Evolutionary conservation across 768 basidiomycete species (phyloP), one percentile per base, ranked within the genome.

Genomic region (Paxillus rubicundulus): DNA sequence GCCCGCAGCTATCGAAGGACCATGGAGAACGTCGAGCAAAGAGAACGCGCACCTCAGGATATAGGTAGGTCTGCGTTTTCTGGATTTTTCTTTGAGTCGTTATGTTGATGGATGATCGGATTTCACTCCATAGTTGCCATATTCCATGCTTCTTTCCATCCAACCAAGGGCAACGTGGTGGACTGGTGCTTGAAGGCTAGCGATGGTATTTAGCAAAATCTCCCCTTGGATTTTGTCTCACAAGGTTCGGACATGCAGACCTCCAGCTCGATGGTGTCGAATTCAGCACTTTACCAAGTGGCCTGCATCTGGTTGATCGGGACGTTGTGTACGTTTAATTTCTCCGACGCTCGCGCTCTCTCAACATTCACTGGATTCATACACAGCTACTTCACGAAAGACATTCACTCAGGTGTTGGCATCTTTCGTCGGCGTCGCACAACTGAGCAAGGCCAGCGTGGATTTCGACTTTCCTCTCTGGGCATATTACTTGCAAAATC

Each of bases 111-210:
- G 2, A 20, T 30, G 30, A 1, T 40, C 20, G 5, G 33, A 18
- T 21, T 33, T 28, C 13, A 34, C 21, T 16, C 5, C 16, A 5
- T 33, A 91, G 89, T 89, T 62, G 87, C 89, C 10, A 86, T 91
- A 65, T 92, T 91, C 56, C 89, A 92, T 69, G 78, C 85, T 16
- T 89, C 88, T 6, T 92, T 92, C 61, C 90, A 92, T 70, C 86
- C 88, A 1, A 92, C 89, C 18, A 79, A 81, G 57, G 90, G 90
- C 13, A 91, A 90, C 65, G 66, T 84, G 13, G 74, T 92, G 13
- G 89, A 92, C 68, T 92, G 91, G 90, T 82, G 77, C 40, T 64
- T 87, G 28, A 89, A 84, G 62, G 81, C 83, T 9, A 82, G 74
- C 63, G 80, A 89, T 54, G 87, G 89, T 85, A 39, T 39, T 76